These are phyloP conservation scores for Digitaria exilis DNA, from an alignment of 202 grass and related monocot species.

Conservation along the genomic window DNA sequence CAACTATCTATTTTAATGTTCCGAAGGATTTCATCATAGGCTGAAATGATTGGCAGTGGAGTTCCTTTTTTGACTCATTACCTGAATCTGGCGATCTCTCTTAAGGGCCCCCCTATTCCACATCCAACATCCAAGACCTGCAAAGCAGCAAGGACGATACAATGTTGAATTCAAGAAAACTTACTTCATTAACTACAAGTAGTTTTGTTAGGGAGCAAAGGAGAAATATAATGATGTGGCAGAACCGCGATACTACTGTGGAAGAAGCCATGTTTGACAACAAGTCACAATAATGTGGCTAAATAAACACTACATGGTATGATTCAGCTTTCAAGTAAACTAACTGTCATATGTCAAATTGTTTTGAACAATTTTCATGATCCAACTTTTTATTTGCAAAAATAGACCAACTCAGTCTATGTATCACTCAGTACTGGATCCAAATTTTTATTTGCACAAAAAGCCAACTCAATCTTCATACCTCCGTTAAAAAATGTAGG, in stretches of 20 bases:
- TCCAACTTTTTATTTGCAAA: too few species aligned
- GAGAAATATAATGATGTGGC: too few species aligned
- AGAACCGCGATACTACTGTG: background rate
- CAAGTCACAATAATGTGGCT: background rate
- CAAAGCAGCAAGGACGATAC: background rate
- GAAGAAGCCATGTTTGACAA: background rate
- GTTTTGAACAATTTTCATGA: too few species aligned
- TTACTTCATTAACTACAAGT: too few species aligned
- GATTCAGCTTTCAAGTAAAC: background rate
- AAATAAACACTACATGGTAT: background rate
- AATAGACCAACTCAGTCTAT: too few species aligned
- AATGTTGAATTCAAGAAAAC: background rate
- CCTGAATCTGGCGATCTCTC: conserved; percentile 75
- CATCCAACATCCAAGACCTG: conserved; percentile 75
- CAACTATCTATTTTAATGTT: background rate
- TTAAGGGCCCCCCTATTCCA: conserved; percentile 66
- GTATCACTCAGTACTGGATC: too few species aligned
- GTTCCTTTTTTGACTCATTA: background rate
- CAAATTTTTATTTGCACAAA: background rate
- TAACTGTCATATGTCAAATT: too few species aligned
- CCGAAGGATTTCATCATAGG: background rate
- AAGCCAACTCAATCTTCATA: too few species aligned
- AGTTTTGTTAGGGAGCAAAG: too few species aligned
- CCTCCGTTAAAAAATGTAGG: too few species aligned
- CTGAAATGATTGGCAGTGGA: background rate